Evolutionary conservation across 345 rosid genomes (phyloP).

Genomic region (Camelina laxa): DNA sequence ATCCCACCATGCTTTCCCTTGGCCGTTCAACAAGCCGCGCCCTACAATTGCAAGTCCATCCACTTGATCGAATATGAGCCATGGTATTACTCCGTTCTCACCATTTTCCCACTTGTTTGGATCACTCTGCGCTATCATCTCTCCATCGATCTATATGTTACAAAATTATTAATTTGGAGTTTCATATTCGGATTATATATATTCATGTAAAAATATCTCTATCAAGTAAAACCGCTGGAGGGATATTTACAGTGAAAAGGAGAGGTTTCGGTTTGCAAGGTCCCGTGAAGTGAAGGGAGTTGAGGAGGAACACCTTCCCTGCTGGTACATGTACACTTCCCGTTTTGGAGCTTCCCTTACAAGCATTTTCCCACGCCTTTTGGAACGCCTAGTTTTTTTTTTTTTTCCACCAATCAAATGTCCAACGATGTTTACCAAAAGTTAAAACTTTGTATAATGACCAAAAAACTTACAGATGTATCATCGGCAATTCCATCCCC

Average conservation of each 20-base stretch:
- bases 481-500: slow-evolving; percentile 39
- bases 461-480: slow-evolving; percentile 34
- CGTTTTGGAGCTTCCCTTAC: slow-evolving; percentile 26
- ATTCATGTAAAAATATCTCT: not conserved
- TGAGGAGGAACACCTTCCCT: slow-evolving; percentile 41
- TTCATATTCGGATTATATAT: not conserved
- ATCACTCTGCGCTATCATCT: slow-evolving; percentile 37
- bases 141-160: slow-evolving; percentile 29
- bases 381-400: slow-evolving; percentile 44
- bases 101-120: slow-evolving; percentile 36
- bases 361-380: slow-evolving; percentile 44
- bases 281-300: slow-evolving; percentile 47
- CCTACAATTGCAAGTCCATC: slow-evolving; percentile 41
- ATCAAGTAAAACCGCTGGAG: not conserved
- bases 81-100: slow-evolving; percentile 30
- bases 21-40: slow-evolving; percentile 49
- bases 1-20: slow-evolving; percentile 52
- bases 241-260: slow-evolving; percentile 24
- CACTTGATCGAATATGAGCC: slow-evolving; percentile 43
- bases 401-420: not conserved
- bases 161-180: slow-evolving; percentile 11
- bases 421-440: not conserved
- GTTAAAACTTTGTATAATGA: not conserved
- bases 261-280: slow-evolving; percentile 46
- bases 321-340: slow-evolving; percentile 38